Evolutionary conservation across 495 filamentous ascomycete species (phyloP).

Genomic region (Aspergillus avenaceus): DNA sequence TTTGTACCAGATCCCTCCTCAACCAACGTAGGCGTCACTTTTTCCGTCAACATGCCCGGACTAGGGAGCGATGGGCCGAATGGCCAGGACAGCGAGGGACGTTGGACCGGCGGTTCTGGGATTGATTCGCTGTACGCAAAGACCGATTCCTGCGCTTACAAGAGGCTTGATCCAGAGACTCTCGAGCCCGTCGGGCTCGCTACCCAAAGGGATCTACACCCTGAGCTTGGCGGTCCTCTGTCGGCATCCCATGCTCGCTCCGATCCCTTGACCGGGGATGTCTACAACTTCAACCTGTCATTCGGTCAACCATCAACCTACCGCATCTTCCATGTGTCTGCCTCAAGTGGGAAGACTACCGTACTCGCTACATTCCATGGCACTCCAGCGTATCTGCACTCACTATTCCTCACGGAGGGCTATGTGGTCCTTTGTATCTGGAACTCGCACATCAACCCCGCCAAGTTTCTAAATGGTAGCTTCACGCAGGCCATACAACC

Average conservation of each 20-base stretch:
- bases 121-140: constrained; percentile 52
- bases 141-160: constrained; percentile 54
- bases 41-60: constrained; percentile 56
- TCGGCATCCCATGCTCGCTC: constrained; percentile 64
- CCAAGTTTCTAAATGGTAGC: constrained; percentile 43
- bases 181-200: constrained; percentile 63
- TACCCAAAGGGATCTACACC: constrained; percentile 56
- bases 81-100: constrained; percentile 1
- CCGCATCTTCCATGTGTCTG: constrained; percentile 59
- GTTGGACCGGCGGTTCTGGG: constrained; percentile 22
- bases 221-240: constrained; percentile 58
- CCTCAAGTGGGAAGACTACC: constrained; percentile 56
- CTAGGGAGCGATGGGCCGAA: constrained; percentile 14
- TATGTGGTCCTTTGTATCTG: constrained; percentile 68
- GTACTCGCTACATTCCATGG: constrained; percentile 64
- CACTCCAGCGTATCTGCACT: constrained; percentile 65
- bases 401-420: constrained; percentile 60
- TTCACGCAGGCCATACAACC: constrained; percentile 25
- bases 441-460: constrained; percentile 53
- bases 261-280: constrained; percentile 67
- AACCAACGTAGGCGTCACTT: constrained; percentile 56
- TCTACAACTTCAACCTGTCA: constrained; percentile 73
- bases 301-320: constrained; percentile 49
- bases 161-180: constrained; percentile 62
- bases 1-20: constrained; percentile 35